Evolutionary conservation across 106 monocot genomes (phyloP).

Genomic region (Phalaenopsis equestris): DNA sequence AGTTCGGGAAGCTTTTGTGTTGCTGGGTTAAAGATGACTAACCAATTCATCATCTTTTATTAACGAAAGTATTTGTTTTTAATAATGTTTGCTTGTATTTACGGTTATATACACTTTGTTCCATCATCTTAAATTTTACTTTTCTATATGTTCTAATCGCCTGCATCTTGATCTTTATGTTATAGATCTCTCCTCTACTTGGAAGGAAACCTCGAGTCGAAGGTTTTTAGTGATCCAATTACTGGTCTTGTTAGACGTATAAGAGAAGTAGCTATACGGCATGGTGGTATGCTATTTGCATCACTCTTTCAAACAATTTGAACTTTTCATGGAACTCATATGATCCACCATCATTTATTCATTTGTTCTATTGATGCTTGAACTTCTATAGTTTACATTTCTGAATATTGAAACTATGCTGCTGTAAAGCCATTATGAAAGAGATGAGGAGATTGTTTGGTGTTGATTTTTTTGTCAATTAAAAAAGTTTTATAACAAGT

Average conservation of each 20-base stretch:
- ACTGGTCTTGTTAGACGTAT: slow-evolving; percentile 9
- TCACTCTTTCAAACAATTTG: not conserved
- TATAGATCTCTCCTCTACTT: slow-evolving; percentile 9
- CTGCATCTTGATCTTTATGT: not conserved
- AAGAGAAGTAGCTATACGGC: slow-evolving; percentile 7
- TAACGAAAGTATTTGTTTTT: no score
- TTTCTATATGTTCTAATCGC: not conserved
- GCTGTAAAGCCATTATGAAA: not conserved
- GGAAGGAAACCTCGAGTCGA: slow-evolving; percentile 10
- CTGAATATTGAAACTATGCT: not conserved
- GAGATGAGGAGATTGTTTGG: no score
- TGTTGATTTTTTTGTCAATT: no score
- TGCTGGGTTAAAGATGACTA: not conserved
- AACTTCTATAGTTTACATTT: not conserved
- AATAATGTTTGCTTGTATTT: not conserved
- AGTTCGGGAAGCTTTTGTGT: not conserved
- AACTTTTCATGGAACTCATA: not conserved
- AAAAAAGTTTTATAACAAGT: no score
- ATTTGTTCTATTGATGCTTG: not conserved
- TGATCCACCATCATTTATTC: not conserved
- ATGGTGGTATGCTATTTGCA: slow-evolving; percentile 1
- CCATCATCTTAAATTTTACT: not conserved
- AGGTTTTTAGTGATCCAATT: slow-evolving; percentile 14
- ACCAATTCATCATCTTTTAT: not conserved
- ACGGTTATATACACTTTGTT: not conserved